Evolutionary conservation across 1,139 yeast genomes (phyloP), one percentile per base, ranked within the genome.

Genomic region (Protomyces gravidus): DNA sequence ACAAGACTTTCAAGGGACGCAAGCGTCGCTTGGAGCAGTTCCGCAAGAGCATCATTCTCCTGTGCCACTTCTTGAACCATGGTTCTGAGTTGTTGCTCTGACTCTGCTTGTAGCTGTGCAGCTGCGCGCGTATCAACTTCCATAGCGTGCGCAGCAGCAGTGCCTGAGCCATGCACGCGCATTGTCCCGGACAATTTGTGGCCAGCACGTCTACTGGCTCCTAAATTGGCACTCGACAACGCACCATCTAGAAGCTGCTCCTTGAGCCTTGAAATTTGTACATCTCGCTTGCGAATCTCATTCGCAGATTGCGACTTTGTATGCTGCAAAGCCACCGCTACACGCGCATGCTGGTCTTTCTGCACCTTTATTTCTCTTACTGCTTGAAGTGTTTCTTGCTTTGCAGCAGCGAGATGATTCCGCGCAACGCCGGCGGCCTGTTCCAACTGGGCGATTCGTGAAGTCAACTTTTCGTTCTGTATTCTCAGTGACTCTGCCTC

Each of bases 21-120:
- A 42, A 53, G 33, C 21, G 58, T 53, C 28, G 58, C 58, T 26
- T 53, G 58, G 19, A 53, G 33, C 27, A 53, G n/a, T 36, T 53
- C 58, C 13, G 58, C 58, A 2, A 53, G 58, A 28, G 36, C 39
- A 32, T 53, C 58, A 19, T 53, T 46, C 19, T 53, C 51, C 39
- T 33, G 50, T 5, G 58, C 27, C 11, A 53, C 58, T 30, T 25
- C 51, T 23, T 46, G 58, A 7, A 39, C 58, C 51, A 53, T 33
- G 21, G 19, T 36, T 7, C 47, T 36, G 15, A 53, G 36, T 36
- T 47, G 49, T 17, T 45, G 45, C 27, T 45, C 51, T 15, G 51
- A 32, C 19, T 53, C 51, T 13, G 47, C 51, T 13, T 42, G 21
- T 4, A 53, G 39, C n/a, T 30, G 27, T 3, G 46, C 39, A 23